A percentile compares a stretch with the other conserved stretches of the same genome.
Evolutionary conservation across 2,329 filamentous ascomycete species (phyloP).

Genomic region (Exophiala sideris): DNA sequence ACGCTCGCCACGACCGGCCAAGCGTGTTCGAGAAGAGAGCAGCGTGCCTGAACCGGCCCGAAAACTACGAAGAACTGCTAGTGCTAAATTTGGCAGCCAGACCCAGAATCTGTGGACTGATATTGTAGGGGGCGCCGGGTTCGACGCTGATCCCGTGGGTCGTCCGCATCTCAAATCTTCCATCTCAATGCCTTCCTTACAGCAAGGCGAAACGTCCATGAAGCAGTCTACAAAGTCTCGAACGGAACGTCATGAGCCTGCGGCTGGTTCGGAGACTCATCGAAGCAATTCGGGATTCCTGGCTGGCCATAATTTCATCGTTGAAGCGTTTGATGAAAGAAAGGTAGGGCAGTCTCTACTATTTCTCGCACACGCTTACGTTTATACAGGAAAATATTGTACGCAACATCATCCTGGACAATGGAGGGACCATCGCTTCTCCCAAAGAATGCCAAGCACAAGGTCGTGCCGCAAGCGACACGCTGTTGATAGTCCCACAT

Average conservation of each 20-base stretch:
- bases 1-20: conserved; percentile 51
- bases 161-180: conserved; percentile 28
- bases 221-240: conserved; percentile 1
- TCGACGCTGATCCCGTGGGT: conserved; percentile 25
- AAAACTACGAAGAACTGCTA: conserved; percentile 84
- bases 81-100: conserved; percentile 75
- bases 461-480: not conserved
- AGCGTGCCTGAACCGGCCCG: conserved; percentile 60
- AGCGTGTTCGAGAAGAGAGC: conserved; percentile 55
- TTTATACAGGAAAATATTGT: conserved; percentile 30
- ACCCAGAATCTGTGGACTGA: conserved; percentile 86
- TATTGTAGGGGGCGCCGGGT: conserved; percentile 59
- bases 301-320: conserved; percentile 8
- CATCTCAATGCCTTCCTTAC: conserved; percentile 20
- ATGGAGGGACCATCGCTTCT: conserved; percentile 37
- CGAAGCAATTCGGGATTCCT: conserved; percentile 3
- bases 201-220: conserved; percentile 9
- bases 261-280: not conserved
- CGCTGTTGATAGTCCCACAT: conserved; percentile 48
- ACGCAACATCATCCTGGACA: conserved; percentile 39
- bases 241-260: not conserved
- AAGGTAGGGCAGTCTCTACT: conserved; percentile 14
- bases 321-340: conserved; percentile 14
- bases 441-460: conserved; percentile 33
- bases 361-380: conserved; percentile 1